Base-by-base conservation (phyloP, 768 basidiomycete genomes). In the Tricholoma matsutake region DNA sequence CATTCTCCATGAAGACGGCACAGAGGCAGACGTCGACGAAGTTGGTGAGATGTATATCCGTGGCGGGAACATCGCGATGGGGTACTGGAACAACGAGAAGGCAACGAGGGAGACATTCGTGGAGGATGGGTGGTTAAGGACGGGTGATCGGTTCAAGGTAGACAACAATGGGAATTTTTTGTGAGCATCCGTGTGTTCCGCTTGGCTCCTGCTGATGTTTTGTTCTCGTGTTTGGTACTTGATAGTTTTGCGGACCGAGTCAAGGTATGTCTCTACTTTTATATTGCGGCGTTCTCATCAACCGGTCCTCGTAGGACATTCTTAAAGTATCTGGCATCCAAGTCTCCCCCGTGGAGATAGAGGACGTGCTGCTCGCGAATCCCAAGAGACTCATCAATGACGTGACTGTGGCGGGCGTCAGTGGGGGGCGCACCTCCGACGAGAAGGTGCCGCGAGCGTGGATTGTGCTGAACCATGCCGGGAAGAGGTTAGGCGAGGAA, bases 241-340 rank as follows among this genome's bases (percentile, higher is more conserved):
- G 32, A 7, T 58, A 91, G 88, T 71, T 92, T 86, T 65, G 86
- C 86, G 13, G 91, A 93, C 70, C 81, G 92, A 56, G 78, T 81
- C 22, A 92, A 93, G 81, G 89, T 88, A 56, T 32, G 62, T 61
- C 29, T 32, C 16, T 11, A 18, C 9, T n/a, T 7, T 51, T 29
- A 28, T 10, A 31, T 9, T 52, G 31, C 49, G 29, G 20, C 72
- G 51, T n/a, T 4, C 47, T 14, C 9, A 54, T 29, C 29, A 13
- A n/a, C 10, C 16, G 10, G 16, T n/a, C 11, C 31, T 54, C 37
- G n/a, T 54, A 91, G 86, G 92, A 93, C 67, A 91, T 85, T 0
- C 78, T 94, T n/a, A 94, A 94, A 68, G 81, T 94, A 2, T 91
- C 89, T 0, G 92, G 91, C 3, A 78, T 78, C 54, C 92, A 93